These are phyloP conservation scores for Urostyla sp. DNA, from an alignment of 73 alveolate species.

Conservation along the genomic window DNA sequence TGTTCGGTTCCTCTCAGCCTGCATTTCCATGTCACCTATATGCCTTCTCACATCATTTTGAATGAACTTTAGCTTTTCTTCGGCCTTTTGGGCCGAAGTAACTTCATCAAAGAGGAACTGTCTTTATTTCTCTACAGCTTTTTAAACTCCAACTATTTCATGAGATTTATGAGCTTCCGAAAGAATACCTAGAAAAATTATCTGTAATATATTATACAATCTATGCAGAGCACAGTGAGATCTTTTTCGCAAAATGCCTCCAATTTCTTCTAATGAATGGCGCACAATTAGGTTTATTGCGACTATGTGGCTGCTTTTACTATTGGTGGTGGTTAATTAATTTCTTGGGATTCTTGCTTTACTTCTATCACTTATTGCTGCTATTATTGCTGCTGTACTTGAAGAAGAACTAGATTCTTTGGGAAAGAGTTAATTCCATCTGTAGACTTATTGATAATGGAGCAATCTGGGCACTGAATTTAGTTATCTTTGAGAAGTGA, in stretches of 20 bases:
- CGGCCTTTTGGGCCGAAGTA: conserved; percentile 19
- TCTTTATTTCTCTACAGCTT: conserved; percentile 37
- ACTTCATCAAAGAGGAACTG: conserved; percentile 33
- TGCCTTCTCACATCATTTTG: conserved; percentile 20
- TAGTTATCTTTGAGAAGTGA: background rate
- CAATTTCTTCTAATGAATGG: conserved; percentile 48
- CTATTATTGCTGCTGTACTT: background rate
- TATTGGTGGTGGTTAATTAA: background rate
- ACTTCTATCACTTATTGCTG: background rate
- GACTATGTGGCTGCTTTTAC: background rate
- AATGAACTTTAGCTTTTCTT: conserved; percentile 27
- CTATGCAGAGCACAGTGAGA: conserved; percentile 68
- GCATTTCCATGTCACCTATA: conserved; percentile 10
- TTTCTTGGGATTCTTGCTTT: background rate
- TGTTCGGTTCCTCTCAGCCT: conserved; percentile 31
- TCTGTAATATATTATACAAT: too few relatives aligned
- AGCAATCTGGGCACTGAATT: conserved; percentile 64
- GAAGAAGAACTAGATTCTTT: conserved; percentile 51
- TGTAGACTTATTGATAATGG: conserved; percentile 24
- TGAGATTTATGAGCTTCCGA: conserved; percentile 57
- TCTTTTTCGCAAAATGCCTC: conserved; percentile 84
- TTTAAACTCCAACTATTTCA: conserved; percentile 49
- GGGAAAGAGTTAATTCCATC: conserved; percentile 56
- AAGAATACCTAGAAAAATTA: too few relatives aligned
- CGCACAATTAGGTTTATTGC: conserved; percentile 20